A percentile compares a stretch with the other conserved stretches of the same genome.
These are phyloP conservation scores for Pichia phayaonensis DNA, from an alignment of 805 yeast species.

Conservation along the genomic window DNA sequence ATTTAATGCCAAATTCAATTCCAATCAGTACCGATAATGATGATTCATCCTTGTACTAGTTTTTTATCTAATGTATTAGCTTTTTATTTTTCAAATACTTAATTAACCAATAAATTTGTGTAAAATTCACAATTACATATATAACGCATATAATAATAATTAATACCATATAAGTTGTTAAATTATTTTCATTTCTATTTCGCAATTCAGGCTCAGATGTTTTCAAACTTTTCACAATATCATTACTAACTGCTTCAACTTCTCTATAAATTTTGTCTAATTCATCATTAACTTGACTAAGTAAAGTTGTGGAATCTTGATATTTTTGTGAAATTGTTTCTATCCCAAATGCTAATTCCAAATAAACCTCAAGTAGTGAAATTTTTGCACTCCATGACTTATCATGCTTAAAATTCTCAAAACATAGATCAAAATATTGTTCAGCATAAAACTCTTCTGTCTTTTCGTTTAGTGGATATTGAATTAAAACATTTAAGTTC, in stretches of 20 bases:
- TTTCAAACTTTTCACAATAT: neutral
- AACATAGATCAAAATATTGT: slow-evolving; percentile 25
- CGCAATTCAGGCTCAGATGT: slow-evolving; percentile 19
- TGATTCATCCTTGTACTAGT: slow-evolving; percentile 20
- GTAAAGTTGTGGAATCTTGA: slow-evolving; percentile 13
- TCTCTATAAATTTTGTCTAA: slow-evolving; percentile 16
- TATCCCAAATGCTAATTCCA: slow-evolving; percentile 22
- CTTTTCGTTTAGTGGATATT: slow-evolving; percentile 16
- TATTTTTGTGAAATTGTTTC: slow-evolving; percentile 19
- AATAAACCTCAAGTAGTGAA: slow-evolving; percentile 11
- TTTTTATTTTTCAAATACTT: slow-evolving; percentile 14
- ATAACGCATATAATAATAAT: slow-evolving; percentile 10
- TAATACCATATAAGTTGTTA: slow-evolving; percentile 13
- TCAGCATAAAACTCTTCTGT: slow-evolving; percentile 10
- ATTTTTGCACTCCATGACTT: slow-evolving; percentile 24
- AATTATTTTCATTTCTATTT: slow-evolving; percentile 23
- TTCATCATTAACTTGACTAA: slow-evolving; percentile 2
- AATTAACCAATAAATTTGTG: slow-evolving; percentile 21
- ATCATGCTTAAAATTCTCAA: slow-evolving; percentile 25
- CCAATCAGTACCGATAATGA: slow-evolving; percentile 31
- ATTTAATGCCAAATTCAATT: neutral
- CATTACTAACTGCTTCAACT: slow-evolving; percentile 12
- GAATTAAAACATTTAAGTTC: slow-evolving; percentile 16
- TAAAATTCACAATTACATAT: slow-evolving; percentile 11
- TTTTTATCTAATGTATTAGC: slow-evolving; percentile 17